A percentile compares a stretch with the other conserved stretches of the same genome.
Conservation (phyloP, 164 flowering plant genomes). For the Aristolochia fimbriata region DNA sequence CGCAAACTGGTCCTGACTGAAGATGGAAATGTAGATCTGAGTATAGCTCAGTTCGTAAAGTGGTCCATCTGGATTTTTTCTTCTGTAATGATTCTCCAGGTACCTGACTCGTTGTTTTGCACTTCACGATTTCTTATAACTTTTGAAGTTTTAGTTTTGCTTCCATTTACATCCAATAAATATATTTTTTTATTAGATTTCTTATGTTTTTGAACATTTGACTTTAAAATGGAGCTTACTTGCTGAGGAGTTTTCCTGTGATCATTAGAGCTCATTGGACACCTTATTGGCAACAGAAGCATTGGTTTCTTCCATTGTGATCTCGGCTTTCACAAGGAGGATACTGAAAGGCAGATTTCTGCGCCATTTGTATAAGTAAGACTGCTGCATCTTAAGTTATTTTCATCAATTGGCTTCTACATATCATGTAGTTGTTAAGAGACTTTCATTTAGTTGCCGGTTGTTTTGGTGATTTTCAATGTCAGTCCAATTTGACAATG, state of each 20-base stretch:
- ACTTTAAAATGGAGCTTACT: too few species aligned
- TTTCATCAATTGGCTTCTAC: too few species aligned
- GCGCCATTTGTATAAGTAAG: constrained; percentile 39
- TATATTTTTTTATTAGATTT: background rate
- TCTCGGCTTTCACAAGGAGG: constrained; percentile 33
- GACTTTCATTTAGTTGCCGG: too few species aligned
- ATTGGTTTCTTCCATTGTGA: constrained; percentile 38
- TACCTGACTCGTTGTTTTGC: constrained; percentile 6
- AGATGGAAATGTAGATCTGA: constrained; percentile 70
- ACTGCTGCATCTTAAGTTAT: background rate
- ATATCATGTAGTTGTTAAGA: too few species aligned
- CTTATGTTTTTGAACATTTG: background rate
- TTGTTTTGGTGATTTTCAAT: too few species aligned
- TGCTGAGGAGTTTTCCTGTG: background rate
- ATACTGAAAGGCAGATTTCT: constrained; percentile 22
- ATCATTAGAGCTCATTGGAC: constrained; percentile 65
- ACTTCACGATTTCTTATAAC: background rate
- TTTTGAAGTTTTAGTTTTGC: constrained; percentile 1
- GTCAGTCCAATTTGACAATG: too few species aligned
- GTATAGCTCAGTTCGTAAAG: constrained; percentile 51
- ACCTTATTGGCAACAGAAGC: constrained; percentile 55
- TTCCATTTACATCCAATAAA: background rate
- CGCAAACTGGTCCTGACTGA: constrained; percentile 65
- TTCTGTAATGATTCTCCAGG: constrained; percentile 70
- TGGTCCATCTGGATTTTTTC: constrained; percentile 68